phyloP scores from a whole-genome alignment of 73 alveolate genomes.

The Tetrahymena thermophila region DNA sequence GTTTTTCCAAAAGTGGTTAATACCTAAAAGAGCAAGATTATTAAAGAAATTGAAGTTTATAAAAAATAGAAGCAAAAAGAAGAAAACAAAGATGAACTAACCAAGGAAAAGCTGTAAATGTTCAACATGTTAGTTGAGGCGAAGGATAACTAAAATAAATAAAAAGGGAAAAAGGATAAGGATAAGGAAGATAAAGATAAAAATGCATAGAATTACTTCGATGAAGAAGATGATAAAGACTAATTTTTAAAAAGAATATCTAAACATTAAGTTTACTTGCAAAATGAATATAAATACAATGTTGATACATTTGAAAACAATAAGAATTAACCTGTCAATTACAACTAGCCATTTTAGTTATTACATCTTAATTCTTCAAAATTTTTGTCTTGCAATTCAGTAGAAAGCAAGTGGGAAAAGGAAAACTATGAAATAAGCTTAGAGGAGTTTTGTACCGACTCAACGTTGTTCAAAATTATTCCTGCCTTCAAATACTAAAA shows the following conservation, averaged over 20 bases:
- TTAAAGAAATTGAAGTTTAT: constrained; percentile 6
- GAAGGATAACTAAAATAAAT: neutral
- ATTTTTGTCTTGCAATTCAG: constrained; percentile 28
- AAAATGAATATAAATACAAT: constrained; percentile 33
- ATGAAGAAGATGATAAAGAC: neutral
- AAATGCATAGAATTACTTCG: neutral
- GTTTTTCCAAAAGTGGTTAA: constrained; percentile 33
- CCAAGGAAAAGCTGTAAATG: neutral
- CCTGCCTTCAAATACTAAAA: constrained; percentile 42
- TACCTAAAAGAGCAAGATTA: constrained; percentile 17
- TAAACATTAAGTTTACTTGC: constrained; percentile 7
- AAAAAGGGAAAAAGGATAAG: neutral
- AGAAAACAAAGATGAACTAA: neutral
- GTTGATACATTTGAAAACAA: constrained; percentile 35
- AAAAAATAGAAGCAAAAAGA: neutral
- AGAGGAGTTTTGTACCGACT: constrained; percentile 29
- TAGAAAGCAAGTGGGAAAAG: constrained; percentile 26
- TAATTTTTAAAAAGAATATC: constrained; percentile 2
- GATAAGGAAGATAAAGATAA: constrained; percentile 24
- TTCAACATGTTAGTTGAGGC: neutral
- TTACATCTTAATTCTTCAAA: constrained; percentile 34
- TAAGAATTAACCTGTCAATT: neutral
- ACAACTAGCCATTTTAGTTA: constrained; percentile 28
- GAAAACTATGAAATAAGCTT: constrained; percentile 29
- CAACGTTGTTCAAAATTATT: constrained; percentile 21